These are phyloP conservation scores for Leucogyrophana mollusca DNA, from an alignment of 768 basidiomycete species.

Conservation along the genomic window DNA sequence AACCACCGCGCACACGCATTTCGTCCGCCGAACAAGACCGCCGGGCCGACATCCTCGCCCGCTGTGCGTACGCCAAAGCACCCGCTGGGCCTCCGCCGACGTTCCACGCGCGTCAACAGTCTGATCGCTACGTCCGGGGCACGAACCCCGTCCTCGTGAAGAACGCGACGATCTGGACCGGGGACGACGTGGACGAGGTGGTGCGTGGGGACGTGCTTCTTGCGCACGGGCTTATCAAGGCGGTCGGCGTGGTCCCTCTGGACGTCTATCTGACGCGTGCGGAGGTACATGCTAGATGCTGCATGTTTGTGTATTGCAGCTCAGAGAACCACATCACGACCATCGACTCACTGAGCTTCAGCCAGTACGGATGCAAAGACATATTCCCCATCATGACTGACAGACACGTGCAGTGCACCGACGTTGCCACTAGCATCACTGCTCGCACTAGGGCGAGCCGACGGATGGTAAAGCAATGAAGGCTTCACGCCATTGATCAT, in stretches of 20 bases:
- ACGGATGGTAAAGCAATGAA: conserved; percentile 30
- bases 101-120: conserved; percentile 49
- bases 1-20: neutral
- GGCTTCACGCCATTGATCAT: conserved; percentile 40
- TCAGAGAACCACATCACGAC: too few species aligned
- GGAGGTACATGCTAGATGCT: too few species aligned
- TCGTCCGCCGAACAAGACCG: conserved; percentile 8
- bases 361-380: conserved; percentile 66
- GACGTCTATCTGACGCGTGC: conserved; percentile 19
- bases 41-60: conserved; percentile 31
- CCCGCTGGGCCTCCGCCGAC: conserved; percentile 42
- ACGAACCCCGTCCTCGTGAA: conserved; percentile 64
- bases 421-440: neutral
- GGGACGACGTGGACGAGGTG: conserved; percentile 64
- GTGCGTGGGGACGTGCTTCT: conserved; percentile 66
- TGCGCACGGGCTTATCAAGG: conserved; percentile 65
- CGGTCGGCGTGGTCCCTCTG: conserved; percentile 46
- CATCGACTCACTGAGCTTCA: conserved; percentile 32
- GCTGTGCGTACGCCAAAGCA: conserved; percentile 42
- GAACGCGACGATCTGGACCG: conserved; percentile 87
- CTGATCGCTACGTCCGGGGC: conserved; percentile 63
- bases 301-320: too few species aligned
- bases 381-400: conserved; percentile 84
- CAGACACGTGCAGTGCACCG: conserved; percentile 59
- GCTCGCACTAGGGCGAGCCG: neutral